Evolutionary conservation across 345 rosid genomes (phyloP), one percentile per base, ranked within the genome.

Genomic region (Pelargonium nanum): DNA sequence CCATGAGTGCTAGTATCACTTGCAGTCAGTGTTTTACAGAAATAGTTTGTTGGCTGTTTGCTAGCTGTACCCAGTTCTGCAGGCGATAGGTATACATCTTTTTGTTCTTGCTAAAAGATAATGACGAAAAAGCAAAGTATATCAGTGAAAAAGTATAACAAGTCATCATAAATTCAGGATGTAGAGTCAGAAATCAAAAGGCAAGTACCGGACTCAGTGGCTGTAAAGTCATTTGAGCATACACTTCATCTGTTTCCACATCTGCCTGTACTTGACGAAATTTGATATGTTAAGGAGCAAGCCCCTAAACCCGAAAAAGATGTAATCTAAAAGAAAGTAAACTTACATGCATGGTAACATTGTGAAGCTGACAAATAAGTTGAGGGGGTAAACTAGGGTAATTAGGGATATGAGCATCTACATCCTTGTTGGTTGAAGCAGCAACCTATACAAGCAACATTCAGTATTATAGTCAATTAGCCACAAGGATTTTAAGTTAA

Each of bases 211-310:
- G 77, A 75, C 77, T 78, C 60, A 78, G 68, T 50, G 92, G 92
- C 68, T 85, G 92, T 61, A 85, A 78, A 55, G 86, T 79, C 92
- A 85, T 83, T 72, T 85, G 92, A 17, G 92, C 92, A 69, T 85
- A 83, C 24, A 83, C 92, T 77, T 85, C 92, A 70, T 85, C 92
- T 0, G 87, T 83, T 76, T 85, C 92, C 51, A 78, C 77, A 74
- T 85, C 92, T 22, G 92, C 92, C 92, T 85, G 70, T 59, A 66
- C 22, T 57, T 57, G 61, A 34, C 69, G 19, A 59, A 65, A 56
- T 54, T 53, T 25, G 10, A 30, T 4, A 19, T 64, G 19, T n/a
- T 30, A 25, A 62, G 24, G 24, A 62, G n/a, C 30, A 52, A 22
- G 34, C 28, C 24, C 56, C 23, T 15, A 34, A 44, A 23, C 19